Evolutionary conservation across 441 rosid species (phyloP).

Genomic region (Hura crepitans): DNA sequence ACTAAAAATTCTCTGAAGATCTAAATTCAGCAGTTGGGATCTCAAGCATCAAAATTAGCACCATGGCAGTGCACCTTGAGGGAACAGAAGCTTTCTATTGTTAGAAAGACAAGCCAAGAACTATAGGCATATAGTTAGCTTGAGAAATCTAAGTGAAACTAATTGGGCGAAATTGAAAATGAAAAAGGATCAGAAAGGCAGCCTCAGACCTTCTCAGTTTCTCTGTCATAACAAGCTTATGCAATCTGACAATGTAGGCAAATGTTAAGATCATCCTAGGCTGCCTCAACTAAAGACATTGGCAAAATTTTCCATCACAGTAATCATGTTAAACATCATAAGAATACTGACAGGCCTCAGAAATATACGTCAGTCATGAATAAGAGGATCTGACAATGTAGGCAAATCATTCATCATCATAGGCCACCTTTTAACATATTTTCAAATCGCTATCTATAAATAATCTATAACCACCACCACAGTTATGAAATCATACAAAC

Average conservation of each 20-base stretch:
- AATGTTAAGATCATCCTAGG: slow-evolving; percentile 23
- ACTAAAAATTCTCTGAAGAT: no score
- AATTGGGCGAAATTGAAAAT: background rate
- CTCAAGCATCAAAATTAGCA: no score
- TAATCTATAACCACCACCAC: background rate
- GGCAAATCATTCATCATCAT: background rate
- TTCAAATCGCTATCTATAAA: background rate
- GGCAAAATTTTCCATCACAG: background rate
- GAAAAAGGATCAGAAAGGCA: no score
- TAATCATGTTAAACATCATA: background rate
- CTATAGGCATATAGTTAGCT: background rate
- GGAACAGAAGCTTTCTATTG: no score
- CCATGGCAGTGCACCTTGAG: no score
- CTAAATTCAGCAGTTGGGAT: no score
- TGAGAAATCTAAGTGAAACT: background rate
- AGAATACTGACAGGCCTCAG: background rate
- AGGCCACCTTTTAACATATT: slow-evolving; percentile 1
- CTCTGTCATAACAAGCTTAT: background rate
- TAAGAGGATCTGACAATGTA: slow-evolving; percentile 6
- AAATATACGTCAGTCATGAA: background rate
- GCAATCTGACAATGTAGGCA: slow-evolving; percentile 21
- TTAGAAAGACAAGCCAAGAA: no score
- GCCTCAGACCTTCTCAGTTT: slow-evolving; percentile 10
- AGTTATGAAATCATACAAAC: background rate
- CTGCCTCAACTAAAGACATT: slow-evolving; percentile 9